phyloP scores from a whole-genome alignment of 768 basidiomycete species.

The Phanerochaete sordida region DNA sequence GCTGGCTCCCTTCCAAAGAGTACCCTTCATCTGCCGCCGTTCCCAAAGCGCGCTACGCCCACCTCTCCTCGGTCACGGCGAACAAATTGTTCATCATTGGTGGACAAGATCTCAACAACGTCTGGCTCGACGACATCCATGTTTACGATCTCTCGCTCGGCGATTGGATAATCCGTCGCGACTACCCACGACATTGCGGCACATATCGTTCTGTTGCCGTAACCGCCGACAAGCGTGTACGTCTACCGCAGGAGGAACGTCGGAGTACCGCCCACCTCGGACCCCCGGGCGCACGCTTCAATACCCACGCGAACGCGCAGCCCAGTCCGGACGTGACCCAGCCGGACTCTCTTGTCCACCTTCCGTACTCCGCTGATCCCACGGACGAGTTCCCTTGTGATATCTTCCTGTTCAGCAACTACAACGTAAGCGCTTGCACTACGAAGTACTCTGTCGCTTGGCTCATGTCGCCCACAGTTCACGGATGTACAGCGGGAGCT shows the following conservation, averaged over 20 bases:
- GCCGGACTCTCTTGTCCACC: conserved; percentile 58
- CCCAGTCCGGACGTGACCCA: conserved; percentile 48
- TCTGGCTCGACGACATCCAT: conserved; percentile 91
- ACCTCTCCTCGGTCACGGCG: conserved; percentile 83
- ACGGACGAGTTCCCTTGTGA: conserved; percentile 78
- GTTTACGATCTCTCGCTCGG: conserved; percentile 76
- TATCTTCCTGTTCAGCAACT: conserved; percentile 92
- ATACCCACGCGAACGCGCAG: conserved; percentile 39
- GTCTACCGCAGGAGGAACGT: conserved; percentile 62
- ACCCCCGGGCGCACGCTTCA: conserved; percentile 57
- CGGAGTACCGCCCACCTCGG: conserved; percentile 36
- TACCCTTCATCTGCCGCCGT: conserved; percentile 38
- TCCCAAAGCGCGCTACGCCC: conserved; percentile 91
- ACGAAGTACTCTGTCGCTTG: not conserved
- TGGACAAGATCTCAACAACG: conserved; percentile 91
- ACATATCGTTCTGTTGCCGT: conserved; percentile 94
- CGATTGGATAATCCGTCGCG: conserved; percentile 76
- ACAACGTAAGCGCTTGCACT: conserved; percentile 63
- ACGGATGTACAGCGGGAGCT: conserved; percentile 95
- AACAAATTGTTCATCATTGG: conserved; percentile 89
- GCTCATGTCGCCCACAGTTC: conserved; percentile 51
- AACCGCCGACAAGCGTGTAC: conserved; percentile 63
- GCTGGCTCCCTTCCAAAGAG: conserved; percentile 58
- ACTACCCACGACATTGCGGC: conserved; percentile 91
- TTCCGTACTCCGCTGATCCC: conserved; percentile 73